Base-by-base conservation (phyloP, 2,329 filamentous ascomycete species). In the Cryphonectria naterciae region DNA sequence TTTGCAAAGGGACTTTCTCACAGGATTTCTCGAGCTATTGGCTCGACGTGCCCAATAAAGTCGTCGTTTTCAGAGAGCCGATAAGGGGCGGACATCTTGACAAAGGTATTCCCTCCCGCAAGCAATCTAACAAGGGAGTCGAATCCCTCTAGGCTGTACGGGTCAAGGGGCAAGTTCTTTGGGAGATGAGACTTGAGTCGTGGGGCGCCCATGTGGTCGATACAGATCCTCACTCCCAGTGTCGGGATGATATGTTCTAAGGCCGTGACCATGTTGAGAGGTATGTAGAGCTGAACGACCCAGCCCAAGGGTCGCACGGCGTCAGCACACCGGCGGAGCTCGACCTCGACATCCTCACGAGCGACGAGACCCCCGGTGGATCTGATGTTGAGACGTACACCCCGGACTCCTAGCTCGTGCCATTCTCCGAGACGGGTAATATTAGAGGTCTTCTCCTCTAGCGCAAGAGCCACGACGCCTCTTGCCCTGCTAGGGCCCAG, bases 261-360 rank as follows among this genome's bases (percentile, higher is more conserved):
- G n/a, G 71, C 52, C 32, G 67, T 71, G 43, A 77, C 70, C 70
- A 76, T 75, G 7, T 73, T 65, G 5, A 78, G 68, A 11, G 74
- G 73, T 13, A 78, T 72, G 72, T 77, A 79, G n/a, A 79, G 73
- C 70, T 79, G 78, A 19, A 79, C 61, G 43, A 76, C 75, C 78
- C 78, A 79, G 25, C 72, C 73, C 43, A 77, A 65, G 4, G 74
- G 76, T 32, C 75, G 72, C 32, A 79, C 70, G 6, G 74, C 68
- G 25, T 76, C 74, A 3, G 78, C 76, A 65, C 77, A 75, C 46
- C 63, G 71, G 35, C 68, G 68, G 39, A 78, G 71, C 7, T 73
- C 70, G 5, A 39, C 60, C 63, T 74, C 73, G 52, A 78, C 76
- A 13, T 74, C 75, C 7, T 68, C 70, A n/a, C 70, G 73, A 39